A percentile compares a stretch with the other conserved stretches of the same genome.
Conservation (phyloP, 1,139 yeast species). For the Geotrichum candidum region DNA sequence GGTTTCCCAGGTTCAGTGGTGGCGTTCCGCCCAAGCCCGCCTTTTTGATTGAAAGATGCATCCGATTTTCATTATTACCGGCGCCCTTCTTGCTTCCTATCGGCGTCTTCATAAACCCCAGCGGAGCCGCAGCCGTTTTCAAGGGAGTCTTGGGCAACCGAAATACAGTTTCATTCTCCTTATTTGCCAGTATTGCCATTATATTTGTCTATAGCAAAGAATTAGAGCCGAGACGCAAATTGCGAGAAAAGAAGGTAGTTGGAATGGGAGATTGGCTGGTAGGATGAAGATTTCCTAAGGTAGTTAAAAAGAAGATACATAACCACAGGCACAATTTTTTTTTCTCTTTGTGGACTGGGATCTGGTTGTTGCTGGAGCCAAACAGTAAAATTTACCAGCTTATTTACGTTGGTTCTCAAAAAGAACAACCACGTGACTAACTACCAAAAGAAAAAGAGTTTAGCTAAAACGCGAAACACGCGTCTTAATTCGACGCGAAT, state of each 20-base stretch:
- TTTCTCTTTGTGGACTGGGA: too few relatives aligned
- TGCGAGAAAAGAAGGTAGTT: neutral
- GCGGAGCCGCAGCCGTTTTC: slow-evolving; percentile 6
- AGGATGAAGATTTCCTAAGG: neutral
- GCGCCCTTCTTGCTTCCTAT: slow-evolving; percentile 7
- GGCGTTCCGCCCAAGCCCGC: neutral
- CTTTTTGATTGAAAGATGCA: slow-evolving; percentile 3
- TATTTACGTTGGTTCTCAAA: too few relatives aligned
- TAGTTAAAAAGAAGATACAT: neutral
- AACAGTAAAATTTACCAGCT: too few relatives aligned
- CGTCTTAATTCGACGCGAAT: too few relatives aligned
- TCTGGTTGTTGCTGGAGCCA: too few relatives aligned
- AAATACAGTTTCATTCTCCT: slow-evolving; percentile 6
- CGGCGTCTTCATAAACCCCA: slow-evolving; percentile 10
- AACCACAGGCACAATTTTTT: too few relatives aligned
- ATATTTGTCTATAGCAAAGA: neutral
- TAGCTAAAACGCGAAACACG: too few relatives aligned
- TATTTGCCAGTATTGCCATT: slow-evolving; percentile 11
- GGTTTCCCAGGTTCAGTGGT: slow-evolving; percentile 7
- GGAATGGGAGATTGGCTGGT: neutral
- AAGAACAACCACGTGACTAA: too few relatives aligned
- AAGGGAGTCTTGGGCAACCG: neutral
- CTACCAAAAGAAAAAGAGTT: too few relatives aligned
- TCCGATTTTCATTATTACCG: neutral
- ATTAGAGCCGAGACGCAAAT: neutral